phyloP scores from a whole-genome alignment of 192 early-diverging fungal species.

The Podila epicladia region DNA sequence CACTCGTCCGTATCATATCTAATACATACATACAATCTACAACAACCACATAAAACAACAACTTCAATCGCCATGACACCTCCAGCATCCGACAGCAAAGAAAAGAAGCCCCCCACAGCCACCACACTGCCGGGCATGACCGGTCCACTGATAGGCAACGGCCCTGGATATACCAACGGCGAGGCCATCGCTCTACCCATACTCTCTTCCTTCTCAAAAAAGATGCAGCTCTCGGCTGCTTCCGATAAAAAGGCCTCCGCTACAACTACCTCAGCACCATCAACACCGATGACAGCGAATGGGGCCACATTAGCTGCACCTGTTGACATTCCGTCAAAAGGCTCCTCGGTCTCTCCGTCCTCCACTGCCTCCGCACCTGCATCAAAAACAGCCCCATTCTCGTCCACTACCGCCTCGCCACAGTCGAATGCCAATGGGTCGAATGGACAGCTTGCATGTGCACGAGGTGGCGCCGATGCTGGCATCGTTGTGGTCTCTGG shows the following conservation, averaged over 20 bases:
- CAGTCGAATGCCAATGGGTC: background rate
- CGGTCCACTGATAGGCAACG: conserved; percentile 36
- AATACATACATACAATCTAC: background rate
- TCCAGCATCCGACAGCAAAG: background rate
- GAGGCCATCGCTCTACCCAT: conserved; percentile 40
- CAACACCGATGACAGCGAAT: background rate
- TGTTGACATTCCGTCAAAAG: background rate
- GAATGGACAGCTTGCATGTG: background rate
- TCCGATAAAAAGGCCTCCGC: conserved; percentile 10
- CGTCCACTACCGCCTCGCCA: background rate
- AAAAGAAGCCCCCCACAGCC: background rate
- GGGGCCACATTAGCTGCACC: background rate
- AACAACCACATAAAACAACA: background rate
- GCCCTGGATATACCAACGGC: conserved; percentile 48
- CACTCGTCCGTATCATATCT: no score
- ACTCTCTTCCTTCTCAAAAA: conserved; percentile 38
- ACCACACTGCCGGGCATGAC: conserved; percentile 20
- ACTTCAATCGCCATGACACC: background rate
- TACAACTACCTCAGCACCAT: background rate
- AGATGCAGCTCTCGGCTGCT: background rate
- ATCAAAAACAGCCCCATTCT: background rate
- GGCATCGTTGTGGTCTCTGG: conserved; percentile 75
- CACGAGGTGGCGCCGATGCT: conserved; percentile 41
- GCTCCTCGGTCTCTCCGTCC: background rate
- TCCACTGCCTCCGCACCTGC: background rate